phyloP scores from a whole-genome alignment of 305 asterid species.

The Solanum chacoense region DNA sequence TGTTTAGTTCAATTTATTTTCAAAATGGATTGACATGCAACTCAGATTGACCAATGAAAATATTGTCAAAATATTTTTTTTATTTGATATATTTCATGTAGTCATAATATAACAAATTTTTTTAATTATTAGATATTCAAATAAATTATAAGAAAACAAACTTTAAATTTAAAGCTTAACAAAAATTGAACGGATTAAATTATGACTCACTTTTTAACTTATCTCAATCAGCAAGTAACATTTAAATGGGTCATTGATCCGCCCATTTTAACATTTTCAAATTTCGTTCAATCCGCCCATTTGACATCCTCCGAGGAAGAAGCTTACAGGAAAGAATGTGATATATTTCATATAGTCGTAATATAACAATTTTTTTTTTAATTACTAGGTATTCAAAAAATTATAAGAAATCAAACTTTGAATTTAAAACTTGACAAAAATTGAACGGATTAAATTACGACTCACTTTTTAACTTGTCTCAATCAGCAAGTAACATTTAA shows the following conservation, averaged over 20 bases:
- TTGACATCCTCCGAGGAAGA: not conserved
- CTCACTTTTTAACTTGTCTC: not conserved
- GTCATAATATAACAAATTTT: not conserved
- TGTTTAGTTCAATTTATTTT: too few relatives aligned
- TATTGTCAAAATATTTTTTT: too few relatives aligned
- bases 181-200: not conserved
- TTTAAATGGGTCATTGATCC: not conserved
- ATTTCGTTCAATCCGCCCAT: too few relatives aligned
- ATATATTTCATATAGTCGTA: not conserved
- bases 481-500: not conserved
- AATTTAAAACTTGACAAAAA: not conserved
- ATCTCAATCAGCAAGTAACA: not conserved
- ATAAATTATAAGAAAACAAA: not conserved
- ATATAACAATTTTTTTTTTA: too few relatives aligned
- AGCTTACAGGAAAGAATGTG: not conserved
- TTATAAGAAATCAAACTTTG: not conserved
- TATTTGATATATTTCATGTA: too few relatives aligned
- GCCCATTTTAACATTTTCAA: too few relatives aligned
- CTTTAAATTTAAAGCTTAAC: accelerated
- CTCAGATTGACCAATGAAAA: too few relatives aligned
- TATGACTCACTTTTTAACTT: not conserved
- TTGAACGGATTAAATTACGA: not conserved
- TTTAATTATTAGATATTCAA: not conserved
- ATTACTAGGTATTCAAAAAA: not conserved
- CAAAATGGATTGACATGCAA: too few relatives aligned